Conservation (phyloP, 139 green algal species). For the Pseudopediastrum boryanum region DNA sequence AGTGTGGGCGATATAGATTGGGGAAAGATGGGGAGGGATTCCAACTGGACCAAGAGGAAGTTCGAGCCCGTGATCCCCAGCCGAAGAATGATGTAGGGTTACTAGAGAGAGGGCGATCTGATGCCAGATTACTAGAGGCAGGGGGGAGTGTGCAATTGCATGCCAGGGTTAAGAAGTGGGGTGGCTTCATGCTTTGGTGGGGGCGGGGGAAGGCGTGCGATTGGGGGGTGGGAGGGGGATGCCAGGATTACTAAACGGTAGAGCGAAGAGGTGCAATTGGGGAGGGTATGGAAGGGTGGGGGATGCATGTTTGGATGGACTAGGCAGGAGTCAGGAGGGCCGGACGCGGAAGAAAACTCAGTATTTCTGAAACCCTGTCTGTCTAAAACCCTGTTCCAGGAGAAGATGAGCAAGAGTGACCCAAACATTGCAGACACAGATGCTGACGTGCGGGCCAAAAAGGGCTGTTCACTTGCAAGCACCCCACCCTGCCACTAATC, state of each 20-base stretch:
- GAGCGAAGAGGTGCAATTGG: background rate
- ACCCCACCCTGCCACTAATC: background rate
- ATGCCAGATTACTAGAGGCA: constrained; percentile 88
- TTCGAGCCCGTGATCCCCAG: constrained; percentile 97
- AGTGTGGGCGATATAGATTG: background rate
- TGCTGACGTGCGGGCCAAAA: background rate
- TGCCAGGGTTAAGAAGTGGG: too few species aligned
- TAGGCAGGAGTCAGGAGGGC: too few species aligned
- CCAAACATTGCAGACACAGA: constrained; percentile 74
- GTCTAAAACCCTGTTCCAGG: constrained; percentile 76
- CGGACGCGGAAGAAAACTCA: too few species aligned
- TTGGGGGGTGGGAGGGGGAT: background rate
- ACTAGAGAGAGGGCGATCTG: constrained; percentile 99
- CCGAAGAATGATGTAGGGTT: constrained; percentile 94
- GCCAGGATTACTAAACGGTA: too few species aligned
- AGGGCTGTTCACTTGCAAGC: background rate
- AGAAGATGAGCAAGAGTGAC: constrained; percentile 99
- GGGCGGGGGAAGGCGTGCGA: too few species aligned
- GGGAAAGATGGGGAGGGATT: constrained; percentile 78
- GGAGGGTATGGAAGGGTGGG: background rate
- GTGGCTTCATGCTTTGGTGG: too few species aligned
- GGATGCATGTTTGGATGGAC: background rate
- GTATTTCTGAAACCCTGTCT: too few species aligned
- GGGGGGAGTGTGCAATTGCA: too few species aligned
- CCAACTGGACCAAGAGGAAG: constrained; percentile 93